Conservation (phyloP, 176 grass and related monocot species). For the Areca catechu region DNA sequence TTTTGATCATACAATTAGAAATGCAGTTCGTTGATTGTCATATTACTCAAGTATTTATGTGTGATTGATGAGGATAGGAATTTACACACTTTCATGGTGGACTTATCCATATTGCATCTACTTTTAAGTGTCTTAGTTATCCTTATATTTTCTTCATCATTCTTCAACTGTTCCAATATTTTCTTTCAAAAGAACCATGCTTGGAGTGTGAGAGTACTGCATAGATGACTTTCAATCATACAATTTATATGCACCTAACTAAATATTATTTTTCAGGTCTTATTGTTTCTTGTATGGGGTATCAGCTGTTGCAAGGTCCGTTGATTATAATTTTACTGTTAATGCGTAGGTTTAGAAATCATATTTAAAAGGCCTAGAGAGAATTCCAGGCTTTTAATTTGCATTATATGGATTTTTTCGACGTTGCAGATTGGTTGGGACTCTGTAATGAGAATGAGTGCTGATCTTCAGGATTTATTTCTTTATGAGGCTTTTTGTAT, state of each 20-base stretch:
- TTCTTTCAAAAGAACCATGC: neutral
- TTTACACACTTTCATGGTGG: too few relatives aligned
- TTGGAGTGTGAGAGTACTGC: neutral
- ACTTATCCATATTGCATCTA: too few relatives aligned
- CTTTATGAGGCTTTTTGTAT: constrained; percentile 91
- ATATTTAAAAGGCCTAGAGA: neutral
- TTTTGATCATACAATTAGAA: too few relatives aligned
- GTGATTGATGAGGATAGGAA: too few relatives aligned
- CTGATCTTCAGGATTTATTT: constrained; percentile 77
- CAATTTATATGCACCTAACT: neutral
- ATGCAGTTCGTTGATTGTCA: too few relatives aligned
- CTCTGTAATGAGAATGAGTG: constrained; percentile 95
- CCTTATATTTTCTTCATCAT: too few relatives aligned
- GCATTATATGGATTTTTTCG: neutral
- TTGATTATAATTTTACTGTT: constrained; percentile 9
- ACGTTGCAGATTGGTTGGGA: constrained; percentile 72
- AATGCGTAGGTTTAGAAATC: too few relatives aligned
- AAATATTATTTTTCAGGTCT: constrained; percentile 36
- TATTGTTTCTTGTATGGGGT: constrained; percentile 89
- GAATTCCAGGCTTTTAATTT: constrained; percentile 3
- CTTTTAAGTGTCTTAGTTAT: too few relatives aligned
- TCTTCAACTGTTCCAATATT: too few relatives aligned
- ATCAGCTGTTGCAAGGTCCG: constrained; percentile 87
- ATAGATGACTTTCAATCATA: too few relatives aligned
- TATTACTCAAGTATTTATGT: too few relatives aligned